A percentile compares a stretch with the other conserved stretches of the same genome.
These are phyloP conservation scores for Metschnikowia sp. DNA, from an alignment of 805 yeast species.

Conservation along the genomic window DNA sequence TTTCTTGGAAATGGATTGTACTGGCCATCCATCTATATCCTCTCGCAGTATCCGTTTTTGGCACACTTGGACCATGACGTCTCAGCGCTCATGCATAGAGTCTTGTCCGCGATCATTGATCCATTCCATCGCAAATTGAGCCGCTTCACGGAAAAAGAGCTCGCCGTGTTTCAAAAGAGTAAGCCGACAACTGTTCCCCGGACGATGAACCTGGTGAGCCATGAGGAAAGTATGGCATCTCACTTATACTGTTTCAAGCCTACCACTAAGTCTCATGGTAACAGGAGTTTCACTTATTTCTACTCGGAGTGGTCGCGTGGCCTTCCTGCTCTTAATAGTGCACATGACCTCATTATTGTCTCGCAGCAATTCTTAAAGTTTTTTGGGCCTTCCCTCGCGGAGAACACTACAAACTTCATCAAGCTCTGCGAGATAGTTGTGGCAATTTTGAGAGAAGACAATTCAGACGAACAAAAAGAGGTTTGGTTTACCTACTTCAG, in stretches of 20 bases:
- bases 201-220: slow-evolving; percentile 24
- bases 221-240: slow-evolving; percentile 22
- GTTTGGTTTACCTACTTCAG: slow-evolving; percentile 61
- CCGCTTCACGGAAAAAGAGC: slow-evolving; percentile 20
- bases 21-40: slow-evolving; percentile 56
- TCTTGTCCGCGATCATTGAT: slow-evolving; percentile 46
- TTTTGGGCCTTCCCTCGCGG: slow-evolving; percentile 53
- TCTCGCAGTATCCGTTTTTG: slow-evolving; percentile 60
- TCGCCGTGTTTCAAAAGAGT: slow-evolving; percentile 20
- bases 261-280: slow-evolving; percentile 19
- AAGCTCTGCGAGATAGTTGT: slow-evolving; percentile 61
- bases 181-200: slow-evolving; percentile 24
- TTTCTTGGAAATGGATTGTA: slow-evolving; percentile 59
- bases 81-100: slow-evolving; percentile 44
- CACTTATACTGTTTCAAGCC: slow-evolving; percentile 32
- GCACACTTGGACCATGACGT: slow-evolving; percentile 51
- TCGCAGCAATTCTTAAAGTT: slow-evolving; percentile 50
- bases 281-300: slow-evolving; percentile 36
- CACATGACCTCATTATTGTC: slow-evolving; percentile 45
- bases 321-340: slow-evolving; percentile 34
- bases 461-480: slow-evolving; percentile 12
- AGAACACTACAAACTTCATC: slow-evolving; percentile 45
- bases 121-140: slow-evolving; percentile 41
- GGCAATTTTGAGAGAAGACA: slow-evolving; percentile 26
- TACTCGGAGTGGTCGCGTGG: slow-evolving; percentile 47